Base-by-base conservation (phyloP, 225 moss, liverwort and hornwort genomes). In the Anthoceros angustus region DNA sequence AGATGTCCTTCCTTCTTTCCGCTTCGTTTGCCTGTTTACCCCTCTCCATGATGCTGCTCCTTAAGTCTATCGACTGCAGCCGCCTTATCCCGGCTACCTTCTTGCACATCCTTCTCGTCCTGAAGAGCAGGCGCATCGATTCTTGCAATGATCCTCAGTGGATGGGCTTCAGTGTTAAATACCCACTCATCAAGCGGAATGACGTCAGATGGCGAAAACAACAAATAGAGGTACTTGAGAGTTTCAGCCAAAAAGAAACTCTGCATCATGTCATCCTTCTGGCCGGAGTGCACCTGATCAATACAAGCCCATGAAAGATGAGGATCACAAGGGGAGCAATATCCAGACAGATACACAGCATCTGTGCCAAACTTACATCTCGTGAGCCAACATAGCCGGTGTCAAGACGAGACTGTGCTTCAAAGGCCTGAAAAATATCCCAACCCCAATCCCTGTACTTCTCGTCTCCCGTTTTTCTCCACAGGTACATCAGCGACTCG, bases 371-470 rank as follows among this genome's bases (percentile, higher is more conserved):
- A 49, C 88, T 92, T 73, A 94, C 94, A 82, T 90, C 79, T 41
- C 63, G 77, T 72, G 90, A 79, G 43, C 94, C 94, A 50, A 88
- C 88, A 68, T 79, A 94, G 41, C 94, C 94, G 1, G 81, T 8
- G 11, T 86, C 62, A 39, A 80, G 39, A 12, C 94, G 84, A 11
- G 94, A 88, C 63, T 88, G 80, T 26, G 78, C 69, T 69, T 94
- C 94, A 49, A 94, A 90, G 63, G 94, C 94, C 74, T 94, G 86
- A 63, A 94, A 94, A 72, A 94, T 94, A 43, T 94, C 83, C 94
- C 94, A 94, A 61, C 84, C 94, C 94, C 94, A 94, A 23, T 94
- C 88, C 63, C 94, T 84, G 75, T 94, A 94, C 82, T 87, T 94
- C 9, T 75, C 74, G 67, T 94, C 73, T 68, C 90, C 94, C 10